Evolutionary conservation across 495 filamentous ascomycete species (phyloP), one percentile per base, ranked within the genome.

Genomic region (Aspergillus homomorphus): DNA sequence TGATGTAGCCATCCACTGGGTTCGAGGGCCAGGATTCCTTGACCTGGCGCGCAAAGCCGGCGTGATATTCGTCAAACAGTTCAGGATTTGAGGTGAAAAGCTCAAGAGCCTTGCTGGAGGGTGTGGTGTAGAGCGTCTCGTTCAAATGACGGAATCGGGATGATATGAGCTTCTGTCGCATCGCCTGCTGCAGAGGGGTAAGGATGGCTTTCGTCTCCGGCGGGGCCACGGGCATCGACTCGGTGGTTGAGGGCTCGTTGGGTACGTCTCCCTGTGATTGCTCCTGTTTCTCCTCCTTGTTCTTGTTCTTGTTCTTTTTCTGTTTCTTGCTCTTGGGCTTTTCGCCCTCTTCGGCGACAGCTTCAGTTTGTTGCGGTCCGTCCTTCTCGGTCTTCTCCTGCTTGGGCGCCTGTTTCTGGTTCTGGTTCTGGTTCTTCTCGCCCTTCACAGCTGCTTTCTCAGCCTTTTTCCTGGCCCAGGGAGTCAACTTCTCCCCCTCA

Each of bases 81-180:
- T 94, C 89, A 0, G 94, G 94, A 58, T 87, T 89, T 9, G 85
- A 71, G 43, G 79, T 70, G 78, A 98, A 98, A 42, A 96, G 82
- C 56, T 82, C 69, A 56, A 93, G 83, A 16, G 92, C 87, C 50
- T 91, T 82, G 45, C 76, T 71, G 1, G 94, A 98, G 16, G 92
- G 88, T 6, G 88, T 90, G 12, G 92, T 97, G 73, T 98, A 97
- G 22, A 98, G 88, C 4, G 89, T 91, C 74, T 98, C 87, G 76
- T 98, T 98, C 59, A 98, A 84, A 70, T 97, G 90, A 62, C 94
- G 91, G 83, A 98, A 98, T 58, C 94, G 93, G 15, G 94, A 91
- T 5, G 90, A 91, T 56, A 92, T 81, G 54, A 98, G 85, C 74
- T 98, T 98, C 60, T 89, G 84, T 56, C 88, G 88, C 94, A 98